phyloP scores from a whole-genome alignment of 768 basidiomycete species.

The Boletus vinaceobasis region DNA sequence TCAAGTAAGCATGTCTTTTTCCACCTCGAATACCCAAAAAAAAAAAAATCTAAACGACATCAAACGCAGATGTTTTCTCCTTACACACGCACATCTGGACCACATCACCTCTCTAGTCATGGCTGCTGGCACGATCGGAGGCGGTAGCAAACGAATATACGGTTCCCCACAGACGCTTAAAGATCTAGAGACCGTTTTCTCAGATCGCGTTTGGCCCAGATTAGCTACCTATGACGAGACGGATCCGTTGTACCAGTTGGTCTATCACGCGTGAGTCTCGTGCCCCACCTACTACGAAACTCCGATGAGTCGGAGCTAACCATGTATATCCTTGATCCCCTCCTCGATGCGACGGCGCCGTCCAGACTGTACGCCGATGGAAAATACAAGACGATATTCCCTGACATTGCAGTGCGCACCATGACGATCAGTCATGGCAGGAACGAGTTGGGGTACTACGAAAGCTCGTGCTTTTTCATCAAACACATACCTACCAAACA shows the following conservation, averaged over 20 bases:
- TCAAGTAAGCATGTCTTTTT: conserved; percentile 25
- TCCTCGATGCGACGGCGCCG: no score
- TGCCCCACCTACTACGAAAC: background rate
- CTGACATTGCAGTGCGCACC: conserved; percentile 57
- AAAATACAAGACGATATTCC: conserved; percentile 49
- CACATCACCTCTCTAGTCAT: conserved; percentile 82
- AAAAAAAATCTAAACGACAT: background rate
- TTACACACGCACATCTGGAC: conserved; percentile 90
- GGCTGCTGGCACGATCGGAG: conserved; percentile 72
- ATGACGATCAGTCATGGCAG: conserved; percentile 75
- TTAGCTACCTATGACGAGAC: conserved; percentile 72
- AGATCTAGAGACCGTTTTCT: conserved; percentile 70
- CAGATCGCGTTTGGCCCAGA: conserved; percentile 81
- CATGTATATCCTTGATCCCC: background rate
- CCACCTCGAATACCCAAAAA: background rate
- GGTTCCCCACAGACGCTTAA: conserved; percentile 59
- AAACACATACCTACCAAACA: conserved; percentile 55
- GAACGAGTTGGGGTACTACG: conserved; percentile 54
- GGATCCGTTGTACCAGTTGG: conserved; percentile 54
- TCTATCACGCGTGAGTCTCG: conserved; percentile 60
- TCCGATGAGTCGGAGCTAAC: conserved; percentile 12
- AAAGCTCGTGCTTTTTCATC: conserved; percentile 84
- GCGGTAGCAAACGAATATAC: conserved; percentile 59
- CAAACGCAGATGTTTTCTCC: conserved; percentile 64
- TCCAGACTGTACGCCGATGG: conserved; percentile 50